A percentile compares a stretch with the other conserved stretches of the same genome.
phyloP scores from a whole-genome alignment of 345 rosid species.

The Linum lewisii region DNA sequence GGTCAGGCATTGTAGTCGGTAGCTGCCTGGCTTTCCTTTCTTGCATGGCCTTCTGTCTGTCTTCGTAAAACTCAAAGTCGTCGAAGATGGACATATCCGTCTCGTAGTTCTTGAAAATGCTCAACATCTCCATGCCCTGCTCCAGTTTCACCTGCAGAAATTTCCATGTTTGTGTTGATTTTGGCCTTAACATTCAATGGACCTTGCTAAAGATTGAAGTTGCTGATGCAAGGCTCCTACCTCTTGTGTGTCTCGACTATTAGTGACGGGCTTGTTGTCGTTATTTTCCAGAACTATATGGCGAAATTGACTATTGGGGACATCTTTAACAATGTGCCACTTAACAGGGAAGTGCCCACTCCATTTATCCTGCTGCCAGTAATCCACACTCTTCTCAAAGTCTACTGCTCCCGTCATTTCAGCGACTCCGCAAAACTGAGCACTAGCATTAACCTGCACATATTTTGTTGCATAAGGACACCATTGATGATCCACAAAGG shows the following conservation, averaged over 20 bases:
- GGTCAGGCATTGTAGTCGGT: constrained; percentile 34
- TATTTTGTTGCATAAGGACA: no score
- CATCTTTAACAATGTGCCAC: constrained; percentile 91
- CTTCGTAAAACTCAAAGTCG: constrained; percentile 85
- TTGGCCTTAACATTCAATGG: constrained; percentile 6
- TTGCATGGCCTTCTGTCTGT: constrained; percentile 67
- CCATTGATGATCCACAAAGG: no score
- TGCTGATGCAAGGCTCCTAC: constrained; percentile 25
- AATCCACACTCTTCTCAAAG: constrained; percentile 77
- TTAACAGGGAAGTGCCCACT: constrained; percentile 78
- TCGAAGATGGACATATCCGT: constrained; percentile 68
- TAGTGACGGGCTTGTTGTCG: constrained; percentile 85
- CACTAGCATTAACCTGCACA: constrained; percentile 87
- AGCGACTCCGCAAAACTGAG: constrained; percentile 88
- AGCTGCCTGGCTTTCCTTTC: constrained; percentile 70
- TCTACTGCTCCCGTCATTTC: constrained; percentile 91
- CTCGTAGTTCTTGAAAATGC: constrained; percentile 58
- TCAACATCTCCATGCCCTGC: constrained; percentile 72
- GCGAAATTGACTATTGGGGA: constrained; percentile 78
- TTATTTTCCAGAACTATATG: constrained; percentile 76
- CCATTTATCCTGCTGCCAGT: constrained; percentile 99
- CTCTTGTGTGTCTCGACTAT: constrained; percentile 93
- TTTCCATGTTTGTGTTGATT: constrained; percentile 1
- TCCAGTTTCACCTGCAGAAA: constrained; percentile 73
- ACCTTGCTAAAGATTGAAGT: constrained; percentile 3